Evolutionary conservation across 225 moss, liverwort and hornwort genomes (phyloP), one percentile per base, ranked within the genome.

Genomic region (Pleurozium schreberi): DNA sequence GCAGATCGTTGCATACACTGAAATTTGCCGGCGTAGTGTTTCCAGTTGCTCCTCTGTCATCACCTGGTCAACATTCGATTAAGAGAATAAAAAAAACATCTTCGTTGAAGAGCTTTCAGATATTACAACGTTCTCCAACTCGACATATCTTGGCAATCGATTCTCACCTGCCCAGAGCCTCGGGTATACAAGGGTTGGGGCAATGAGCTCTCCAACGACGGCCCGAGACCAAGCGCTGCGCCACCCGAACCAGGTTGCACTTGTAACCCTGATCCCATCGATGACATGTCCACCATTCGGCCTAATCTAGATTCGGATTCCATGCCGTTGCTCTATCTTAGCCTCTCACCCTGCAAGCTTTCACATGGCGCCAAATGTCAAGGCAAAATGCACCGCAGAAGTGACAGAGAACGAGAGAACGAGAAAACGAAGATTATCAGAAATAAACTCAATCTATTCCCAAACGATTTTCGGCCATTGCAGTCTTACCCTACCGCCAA

Each of bases 21-120:
- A 97, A 88, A 99, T 99, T 91, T 99, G 98, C 82, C 97, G 93
- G 43, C 98, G 96, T 77, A 99, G 84, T 38, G 95, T 95, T 87
- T 99, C 98, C 84, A 99, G 88, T 90, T 99, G 98, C 80, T 96
- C 97, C 85, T 99, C 98, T 78, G 97, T 99, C 98, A 99, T 99
- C 91, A 99, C 98, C 94, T 94, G 90, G 36, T 38, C 76, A 50
- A 30, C 81, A 60, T 70, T 82, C 82, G 58, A 80, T 58, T 55
- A 27, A 57, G 87, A 45, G 34, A 45, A 88, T 58, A n/a, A 22
- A n/a, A n/a, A 55, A 40, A 10, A 66, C 5, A 67, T 22, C 57
- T 40, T 36, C 16, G 13, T 53, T 38, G 25, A 74, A 49, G 30
- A 58, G 82, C n/a, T 55, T 63, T 87, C 61, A 62, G 27, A 81